Conservation (phyloP, 768 basidiomycete genomes). For the Piloderma croceum region DNA sequence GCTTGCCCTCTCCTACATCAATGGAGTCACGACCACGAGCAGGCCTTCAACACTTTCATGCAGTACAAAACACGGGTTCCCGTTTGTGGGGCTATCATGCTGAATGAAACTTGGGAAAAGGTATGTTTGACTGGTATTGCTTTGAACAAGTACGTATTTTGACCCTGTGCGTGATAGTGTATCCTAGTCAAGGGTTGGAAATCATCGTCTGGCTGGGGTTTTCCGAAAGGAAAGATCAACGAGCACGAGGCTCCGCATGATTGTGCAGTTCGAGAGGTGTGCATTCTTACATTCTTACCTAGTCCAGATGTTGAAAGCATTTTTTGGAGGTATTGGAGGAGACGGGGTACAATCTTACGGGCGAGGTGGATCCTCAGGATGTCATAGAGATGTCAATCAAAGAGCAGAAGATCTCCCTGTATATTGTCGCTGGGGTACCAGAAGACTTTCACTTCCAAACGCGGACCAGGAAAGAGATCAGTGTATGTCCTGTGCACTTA, state of each 20-base stretch:
- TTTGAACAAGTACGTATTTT: no score
- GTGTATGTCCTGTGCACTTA: slow-evolving; percentile 46
- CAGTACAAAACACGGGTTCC: slow-evolving; percentile 95
- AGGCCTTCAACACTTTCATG: slow-evolving; percentile 87
- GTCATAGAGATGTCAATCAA: slow-evolving; percentile 82
- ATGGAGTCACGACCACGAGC: slow-evolving; percentile 81
- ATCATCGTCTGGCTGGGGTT: slow-evolving; percentile 95
- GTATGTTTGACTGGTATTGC: slow-evolving; percentile 37
- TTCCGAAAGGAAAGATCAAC: slow-evolving; percentile 99
- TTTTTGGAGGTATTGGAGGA: slow-evolving; percentile 85
- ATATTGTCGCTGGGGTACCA: slow-evolving; percentile 81
- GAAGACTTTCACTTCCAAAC: slow-evolving; percentile 90
- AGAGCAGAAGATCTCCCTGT: slow-evolving; percentile 88
- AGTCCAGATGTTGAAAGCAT: slow-evolving; percentile 7
- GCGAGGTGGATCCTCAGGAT: slow-evolving; percentile 57
- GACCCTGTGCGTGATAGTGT: slow-evolving; percentile 47
- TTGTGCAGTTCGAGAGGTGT: slow-evolving; percentile 90
- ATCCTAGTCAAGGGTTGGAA: slow-evolving; percentile 99
- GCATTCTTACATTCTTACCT: slow-evolving; percentile 17
- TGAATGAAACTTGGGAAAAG: slow-evolving; percentile 91
- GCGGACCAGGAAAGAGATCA: slow-evolving; percentile 96
- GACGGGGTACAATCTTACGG: slow-evolving; percentile 86
- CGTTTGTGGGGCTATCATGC: slow-evolving; percentile 95
- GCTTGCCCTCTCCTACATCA: slow-evolving; percentile 78
- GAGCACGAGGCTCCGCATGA: slow-evolving; percentile 76